Percentiles rank a stretch among this genome's conserved stretches.
Evolutionary conservation across 2,329 filamentous ascomycete species (phyloP).

Genomic region (Xylariaceae sp.): DNA sequence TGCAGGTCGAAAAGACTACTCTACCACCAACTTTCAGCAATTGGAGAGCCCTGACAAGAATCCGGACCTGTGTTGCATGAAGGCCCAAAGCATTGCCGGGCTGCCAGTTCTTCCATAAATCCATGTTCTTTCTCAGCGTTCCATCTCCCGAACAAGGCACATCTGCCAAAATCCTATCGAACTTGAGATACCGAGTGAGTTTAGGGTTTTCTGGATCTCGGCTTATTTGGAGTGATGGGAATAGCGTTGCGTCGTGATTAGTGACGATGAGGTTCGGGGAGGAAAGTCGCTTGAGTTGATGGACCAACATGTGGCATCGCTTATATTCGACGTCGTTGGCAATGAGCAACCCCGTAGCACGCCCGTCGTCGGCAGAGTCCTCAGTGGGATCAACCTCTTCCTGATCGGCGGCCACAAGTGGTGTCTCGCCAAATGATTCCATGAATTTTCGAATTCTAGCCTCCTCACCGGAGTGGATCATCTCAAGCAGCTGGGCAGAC

Average conservation of each 20-base stretch:
- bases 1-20: slow-evolving; percentile 98
- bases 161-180: slow-evolving; percentile 94
- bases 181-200: slow-evolving; percentile 81
- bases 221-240: slow-evolving; percentile 88
- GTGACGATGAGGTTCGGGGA: slow-evolving; percentile 97
- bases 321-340: slow-evolving; percentile 98
- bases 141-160: slow-evolving; percentile 97
- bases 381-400: slow-evolving; percentile 61
- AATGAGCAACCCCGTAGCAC: slow-evolving; percentile 88
- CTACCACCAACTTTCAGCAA: slow-evolving; percentile 95
- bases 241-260: slow-evolving; percentile 96
- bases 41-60: slow-evolving; percentile 88
- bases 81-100: slow-evolving; percentile 87
- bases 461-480: slow-evolving; percentile 92
- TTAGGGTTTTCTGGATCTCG: slow-evolving; percentile 59
- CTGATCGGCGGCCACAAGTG: slow-evolving; percentile 45
- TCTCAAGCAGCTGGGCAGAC: slow-evolving; percentile 91
- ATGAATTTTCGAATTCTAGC: slow-evolving; percentile 77
- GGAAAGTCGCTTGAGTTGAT: slow-evolving; percentile 95
- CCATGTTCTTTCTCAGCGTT: slow-evolving; percentile 89
- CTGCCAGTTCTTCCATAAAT: slow-evolving; percentile 94
- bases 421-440: slow-evolving; percentile 56
- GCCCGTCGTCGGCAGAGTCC: slow-evolving; percentile 75
- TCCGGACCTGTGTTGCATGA: slow-evolving; percentile 84
- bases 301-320: slow-evolving; percentile 94